These are phyloP conservation scores for Heterobasidion annosum DNA, from an alignment of 1,284 basidiomycete species.

Conservation along the genomic window DNA sequence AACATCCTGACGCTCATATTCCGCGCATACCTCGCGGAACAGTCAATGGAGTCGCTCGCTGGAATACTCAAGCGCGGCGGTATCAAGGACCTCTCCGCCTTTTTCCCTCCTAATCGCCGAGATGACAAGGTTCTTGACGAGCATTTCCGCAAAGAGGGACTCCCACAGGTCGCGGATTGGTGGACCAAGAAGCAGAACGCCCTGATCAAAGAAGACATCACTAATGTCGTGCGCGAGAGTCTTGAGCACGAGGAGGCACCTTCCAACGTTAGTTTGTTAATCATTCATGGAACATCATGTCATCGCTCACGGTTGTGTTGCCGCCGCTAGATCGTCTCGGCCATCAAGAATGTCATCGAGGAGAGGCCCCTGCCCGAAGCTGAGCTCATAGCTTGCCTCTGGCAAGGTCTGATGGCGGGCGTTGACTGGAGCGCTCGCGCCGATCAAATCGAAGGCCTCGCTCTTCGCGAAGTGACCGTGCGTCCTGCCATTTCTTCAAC, in stretches of 20 bases:
- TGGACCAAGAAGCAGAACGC: constrained; percentile 83
- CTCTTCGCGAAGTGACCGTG: constrained; percentile 78
- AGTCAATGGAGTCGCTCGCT: constrained; percentile 83
- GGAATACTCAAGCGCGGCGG: constrained; percentile 72
- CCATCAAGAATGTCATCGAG: constrained; percentile 63
- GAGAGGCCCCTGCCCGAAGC: constrained; percentile 68
- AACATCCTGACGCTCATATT: constrained; percentile 75
- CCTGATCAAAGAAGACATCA: constrained; percentile 33
- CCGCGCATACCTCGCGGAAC: constrained; percentile 71
- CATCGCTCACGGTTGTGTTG: not conserved
- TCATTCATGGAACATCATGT: not conserved
- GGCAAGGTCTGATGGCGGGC: constrained; percentile 82
- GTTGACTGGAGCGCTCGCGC: constrained; percentile 84
- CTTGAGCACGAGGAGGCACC: constrained; percentile 51
- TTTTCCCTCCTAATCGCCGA: constrained; percentile 83
- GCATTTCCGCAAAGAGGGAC: constrained; percentile 76
- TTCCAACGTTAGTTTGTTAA: constrained; percentile 42
- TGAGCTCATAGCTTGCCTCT: constrained; percentile 84
- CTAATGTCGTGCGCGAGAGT: constrained; percentile 21
- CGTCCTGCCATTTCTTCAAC: constrained; percentile 13
- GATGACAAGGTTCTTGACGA: constrained; percentile 69
- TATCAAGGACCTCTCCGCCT: constrained; percentile 77
- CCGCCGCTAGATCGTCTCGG: constrained; percentile 54
- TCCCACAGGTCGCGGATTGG: constrained; percentile 82
- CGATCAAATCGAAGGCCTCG: constrained; percentile 84